Conservation (phyloP, 2,329 filamentous ascomycete genomes). For the Colletotrichum sp. region DNA sequence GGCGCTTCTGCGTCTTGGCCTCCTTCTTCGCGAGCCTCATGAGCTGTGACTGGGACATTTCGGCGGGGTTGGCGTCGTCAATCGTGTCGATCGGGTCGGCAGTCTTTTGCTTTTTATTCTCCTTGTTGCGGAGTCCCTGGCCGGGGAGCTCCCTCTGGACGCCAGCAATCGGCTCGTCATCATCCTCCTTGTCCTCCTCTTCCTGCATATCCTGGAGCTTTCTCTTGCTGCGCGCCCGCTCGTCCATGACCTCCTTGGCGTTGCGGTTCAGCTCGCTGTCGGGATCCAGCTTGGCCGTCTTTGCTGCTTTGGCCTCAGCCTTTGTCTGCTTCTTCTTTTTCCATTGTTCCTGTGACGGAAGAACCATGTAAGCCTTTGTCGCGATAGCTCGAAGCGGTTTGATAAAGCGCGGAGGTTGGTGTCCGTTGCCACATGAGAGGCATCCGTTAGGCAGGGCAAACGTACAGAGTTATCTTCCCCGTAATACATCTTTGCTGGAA, state of each 20-base stretch:
- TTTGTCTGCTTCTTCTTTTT: conserved; percentile 95
- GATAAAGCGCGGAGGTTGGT: not conserved
- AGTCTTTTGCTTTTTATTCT: conserved; percentile 59
- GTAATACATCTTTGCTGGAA: conserved; percentile 91
- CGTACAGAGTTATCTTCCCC: conserved; percentile 83
- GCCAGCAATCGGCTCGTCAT: conserved; percentile 52
- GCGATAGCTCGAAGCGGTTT: not conserved
- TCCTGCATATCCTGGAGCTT: conserved; percentile 72
- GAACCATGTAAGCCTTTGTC: not conserved
- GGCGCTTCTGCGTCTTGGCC: conserved; percentile 41
- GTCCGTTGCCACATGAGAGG: not conserved
- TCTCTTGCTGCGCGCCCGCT: conserved; percentile 75
- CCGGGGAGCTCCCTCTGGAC: conserved; percentile 66
- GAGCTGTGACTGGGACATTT: conserved; percentile 23
- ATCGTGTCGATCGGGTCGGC: conserved; percentile 29
- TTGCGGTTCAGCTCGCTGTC: conserved; percentile 80
- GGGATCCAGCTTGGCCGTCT: conserved; percentile 88
- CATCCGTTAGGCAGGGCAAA: conserved; percentile 30
- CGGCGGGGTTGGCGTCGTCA: conserved; percentile 22
- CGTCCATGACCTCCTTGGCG: conserved; percentile 92
- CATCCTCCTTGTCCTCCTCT: conserved; percentile 49
- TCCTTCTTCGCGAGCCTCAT: conserved; percentile 22
- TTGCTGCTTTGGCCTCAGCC: conserved; percentile 81
- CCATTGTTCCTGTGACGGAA: conserved; percentile 79
- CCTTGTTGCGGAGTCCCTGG: conserved; percentile 64